phyloP scores from a whole-genome alignment of 441 rosid species.

The Raphanus hybrid region DNA sequence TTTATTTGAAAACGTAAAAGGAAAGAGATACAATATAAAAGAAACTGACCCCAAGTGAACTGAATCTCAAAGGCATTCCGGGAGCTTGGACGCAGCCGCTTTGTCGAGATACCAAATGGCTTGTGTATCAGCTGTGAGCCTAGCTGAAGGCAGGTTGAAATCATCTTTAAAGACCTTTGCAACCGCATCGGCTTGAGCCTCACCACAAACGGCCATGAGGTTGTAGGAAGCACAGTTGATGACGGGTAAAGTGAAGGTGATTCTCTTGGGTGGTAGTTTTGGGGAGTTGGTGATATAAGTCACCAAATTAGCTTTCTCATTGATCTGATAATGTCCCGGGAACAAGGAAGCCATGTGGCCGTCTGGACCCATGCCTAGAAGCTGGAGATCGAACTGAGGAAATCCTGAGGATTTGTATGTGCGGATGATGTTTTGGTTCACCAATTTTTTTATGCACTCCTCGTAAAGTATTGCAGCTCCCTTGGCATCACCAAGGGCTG shows the following conservation, averaged over 20 bases:
- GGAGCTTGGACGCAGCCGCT: constrained; percentile 72
- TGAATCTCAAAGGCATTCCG: background rate
- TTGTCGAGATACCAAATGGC: constrained; percentile 79
- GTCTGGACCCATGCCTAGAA: constrained; percentile 86
- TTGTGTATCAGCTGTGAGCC: constrained; percentile 71
- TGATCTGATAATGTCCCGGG: constrained; percentile 71
- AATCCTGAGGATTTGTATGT: constrained; percentile 49
- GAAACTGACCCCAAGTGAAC: background rate
- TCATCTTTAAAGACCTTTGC: constrained; percentile 49
- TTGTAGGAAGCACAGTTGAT: constrained; percentile 72
- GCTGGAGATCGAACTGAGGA: constrained; percentile 80
- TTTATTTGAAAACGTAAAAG: background rate
- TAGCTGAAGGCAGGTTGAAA: constrained; percentile 50
- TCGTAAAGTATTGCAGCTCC: constrained; percentile 52
- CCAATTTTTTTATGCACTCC: constrained; percentile 57
- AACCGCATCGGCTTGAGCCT: constrained; percentile 65
- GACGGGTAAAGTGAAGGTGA: constrained; percentile 79
- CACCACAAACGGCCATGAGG: constrained; percentile 67
- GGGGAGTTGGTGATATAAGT: constrained; percentile 78
- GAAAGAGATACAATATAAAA: background rate
- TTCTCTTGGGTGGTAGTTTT: constrained; percentile 80
- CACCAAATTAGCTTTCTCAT: constrained; percentile 71
- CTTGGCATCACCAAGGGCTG: constrained; percentile 72
- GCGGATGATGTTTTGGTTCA: constrained; percentile 46
- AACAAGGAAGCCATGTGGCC: constrained; percentile 91